Evolutionary conservation across 805 yeast genomes (phyloP).

Genomic region (Wickerhamiella lipophila): DNA sequence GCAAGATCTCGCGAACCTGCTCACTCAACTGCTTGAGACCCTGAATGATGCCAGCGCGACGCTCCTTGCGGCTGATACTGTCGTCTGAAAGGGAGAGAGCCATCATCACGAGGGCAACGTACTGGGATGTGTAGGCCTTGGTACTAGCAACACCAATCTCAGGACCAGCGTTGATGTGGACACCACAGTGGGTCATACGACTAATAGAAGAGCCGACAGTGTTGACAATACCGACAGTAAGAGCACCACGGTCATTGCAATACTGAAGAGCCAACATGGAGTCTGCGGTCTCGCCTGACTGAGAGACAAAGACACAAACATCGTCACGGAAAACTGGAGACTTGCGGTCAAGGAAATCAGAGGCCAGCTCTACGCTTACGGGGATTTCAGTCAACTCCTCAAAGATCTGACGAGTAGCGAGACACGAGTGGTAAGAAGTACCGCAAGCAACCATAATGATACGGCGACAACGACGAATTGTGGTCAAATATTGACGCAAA

Average conservation of each 20-base stretch:
- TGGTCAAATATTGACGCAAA: conserved; percentile 65
- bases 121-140: conserved; percentile 97
- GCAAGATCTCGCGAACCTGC: conserved; percentile 68
- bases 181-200: conserved; percentile 97
- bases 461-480: conserved; percentile 88
- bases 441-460: conserved; percentile 99
- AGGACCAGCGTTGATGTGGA: conserved; percentile 98
- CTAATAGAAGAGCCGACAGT: conserved; percentile 95
- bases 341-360: conserved; percentile 56
- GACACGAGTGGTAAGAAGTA: conserved; percentile 95
- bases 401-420: conserved; percentile 90
- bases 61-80: conserved; percentile 56
- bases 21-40: conserved; percentile 75
- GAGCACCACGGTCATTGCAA: conserved; percentile 93
- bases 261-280: conserved; percentile 88
- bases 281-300: conserved; percentile 98
- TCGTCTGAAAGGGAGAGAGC: conserved; percentile 93
- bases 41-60: conserved; percentile 75
- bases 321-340: conserved; percentile 99
- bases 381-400: conserved; percentile 78
- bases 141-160: conserved; percentile 99
- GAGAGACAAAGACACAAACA: conserved; percentile 93
- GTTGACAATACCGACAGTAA: conserved; percentile 95
- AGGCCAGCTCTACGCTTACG: conserved; percentile 26
- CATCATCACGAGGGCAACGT: conserved; percentile 91